Evolutionary conservation across 768 basidiomycete genomes (phyloP).

Genomic region (Astraeus odoratus): DNA sequence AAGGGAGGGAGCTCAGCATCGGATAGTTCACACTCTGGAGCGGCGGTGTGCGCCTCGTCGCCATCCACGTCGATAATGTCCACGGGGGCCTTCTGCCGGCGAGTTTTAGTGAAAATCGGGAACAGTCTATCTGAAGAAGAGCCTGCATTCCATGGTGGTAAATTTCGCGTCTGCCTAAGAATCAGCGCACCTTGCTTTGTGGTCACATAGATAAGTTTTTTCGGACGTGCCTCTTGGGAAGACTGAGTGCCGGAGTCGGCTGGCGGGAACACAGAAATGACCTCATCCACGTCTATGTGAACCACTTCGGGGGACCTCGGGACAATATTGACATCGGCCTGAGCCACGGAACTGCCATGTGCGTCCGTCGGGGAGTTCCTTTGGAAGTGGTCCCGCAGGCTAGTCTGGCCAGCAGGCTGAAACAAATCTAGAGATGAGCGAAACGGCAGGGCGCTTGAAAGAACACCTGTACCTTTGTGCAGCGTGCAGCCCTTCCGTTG

Average conservation of each 20-base stretch:
- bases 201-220: not conserved
- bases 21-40: conserved; percentile 11
- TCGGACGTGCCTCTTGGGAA: not conserved
- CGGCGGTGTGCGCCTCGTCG: conserved; percentile 8
- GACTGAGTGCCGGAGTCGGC: not conserved
- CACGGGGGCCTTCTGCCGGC: conserved; percentile 2
- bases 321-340: conserved; percentile 2
- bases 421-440: conserved; percentile 5
- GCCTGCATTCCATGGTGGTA: conserved; percentile 9
- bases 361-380: conserved; percentile 5
- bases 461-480: conserved; percentile 15
- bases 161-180: not conserved
- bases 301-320: not conserved
- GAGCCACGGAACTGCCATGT: not conserved
- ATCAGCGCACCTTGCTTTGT: conserved; percentile 16
- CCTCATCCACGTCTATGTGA: not conserved
- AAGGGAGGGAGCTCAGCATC: conserved; percentile 10
- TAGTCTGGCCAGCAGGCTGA: conserved; percentile 20
- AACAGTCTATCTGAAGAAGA: conserved; percentile 12
- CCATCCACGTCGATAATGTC: conserved; percentile 11
- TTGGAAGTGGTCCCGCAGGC: conserved; percentile 21
- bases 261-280: not conserved
- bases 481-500: conserved; percentile 13
- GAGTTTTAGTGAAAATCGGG: conserved; percentile 19
- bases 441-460: not conserved